phyloP scores from a whole-genome alignment of 2,329 filamentous ascomycete species.

The Fusarium xylarioides region DNA sequence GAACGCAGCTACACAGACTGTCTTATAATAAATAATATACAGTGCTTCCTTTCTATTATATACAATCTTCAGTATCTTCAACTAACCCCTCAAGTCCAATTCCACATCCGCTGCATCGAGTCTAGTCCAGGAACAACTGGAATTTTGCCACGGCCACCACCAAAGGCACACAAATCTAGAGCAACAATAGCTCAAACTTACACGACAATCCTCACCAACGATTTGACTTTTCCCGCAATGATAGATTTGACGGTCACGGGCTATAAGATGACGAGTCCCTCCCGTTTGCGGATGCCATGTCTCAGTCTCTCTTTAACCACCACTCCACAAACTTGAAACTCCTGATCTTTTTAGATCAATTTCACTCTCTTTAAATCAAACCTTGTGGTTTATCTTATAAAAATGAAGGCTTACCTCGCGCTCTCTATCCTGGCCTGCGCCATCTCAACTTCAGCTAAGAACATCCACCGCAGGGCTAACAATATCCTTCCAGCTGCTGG shows the following conservation, averaged over 20 bases:
- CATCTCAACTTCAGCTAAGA: conserved; percentile 21
- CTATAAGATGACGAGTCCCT: conserved; percentile 17
- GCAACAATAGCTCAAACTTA: conserved; percentile 19
- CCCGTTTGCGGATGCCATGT: neutral
- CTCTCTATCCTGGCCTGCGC: conserved; percentile 25
- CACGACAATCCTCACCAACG: neutral
- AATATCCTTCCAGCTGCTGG: conserved; percentile 3
- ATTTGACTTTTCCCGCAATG: neutral
- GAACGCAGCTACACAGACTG: fast-evolving
- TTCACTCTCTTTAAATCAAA: conserved; percentile 21
- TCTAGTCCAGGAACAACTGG: conserved; percentile 29
- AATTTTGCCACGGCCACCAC: conserved; percentile 17
- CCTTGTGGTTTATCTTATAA: too few species aligned
- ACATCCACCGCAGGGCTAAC: conserved; percentile 11
- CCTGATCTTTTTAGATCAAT: conserved; percentile 5
- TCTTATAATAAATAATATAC: fast-evolving
- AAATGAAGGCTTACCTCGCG: conserved; percentile 23
- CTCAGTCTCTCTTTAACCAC: conserved; percentile 25
- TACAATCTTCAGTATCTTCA: fast-evolving
- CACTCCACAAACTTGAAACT: conserved; percentile 10
- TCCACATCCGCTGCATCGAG: conserved; percentile 12
- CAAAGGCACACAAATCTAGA: conserved; percentile 11
- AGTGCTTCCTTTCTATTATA: fast-evolving
- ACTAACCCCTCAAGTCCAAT: neutral
- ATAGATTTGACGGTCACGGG: too few species aligned